A percentile compares a stretch with the other conserved stretches of the same genome.
Evolutionary conservation across 2,329 filamentous ascomycete genomes (phyloP).

Genomic region (Ophiognomonia clavigignenti-juglandacearum): DNA sequence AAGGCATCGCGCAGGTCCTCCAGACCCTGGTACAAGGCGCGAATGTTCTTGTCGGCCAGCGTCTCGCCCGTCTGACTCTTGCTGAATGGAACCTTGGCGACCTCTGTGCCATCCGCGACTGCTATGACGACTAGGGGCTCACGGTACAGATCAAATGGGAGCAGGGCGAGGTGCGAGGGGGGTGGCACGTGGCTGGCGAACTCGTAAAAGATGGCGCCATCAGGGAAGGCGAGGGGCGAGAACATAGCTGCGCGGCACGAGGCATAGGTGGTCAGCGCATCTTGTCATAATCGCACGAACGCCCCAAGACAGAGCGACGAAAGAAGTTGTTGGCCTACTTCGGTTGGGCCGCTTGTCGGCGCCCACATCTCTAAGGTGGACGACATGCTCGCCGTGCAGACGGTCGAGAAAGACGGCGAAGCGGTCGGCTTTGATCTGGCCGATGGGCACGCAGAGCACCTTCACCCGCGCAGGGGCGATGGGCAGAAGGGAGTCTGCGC

Average conservation of each 20-base stretch:
- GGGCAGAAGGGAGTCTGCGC: constrained; percentile 82
- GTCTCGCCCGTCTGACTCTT: constrained; percentile 52
- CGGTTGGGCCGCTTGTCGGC: constrained; percentile 79
- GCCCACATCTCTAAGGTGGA: constrained; percentile 81
- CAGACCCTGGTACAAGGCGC: constrained; percentile 61
- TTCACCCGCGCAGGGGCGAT: constrained; percentile 87
- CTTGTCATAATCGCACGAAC: not conserved
- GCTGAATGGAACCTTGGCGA: constrained; percentile 49
- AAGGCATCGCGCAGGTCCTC: constrained; percentile 68
- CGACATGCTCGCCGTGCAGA: constrained; percentile 72
- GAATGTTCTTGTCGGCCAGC: constrained; percentile 51
- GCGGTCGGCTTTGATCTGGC: constrained; percentile 74
- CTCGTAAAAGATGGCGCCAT: constrained; percentile 83
- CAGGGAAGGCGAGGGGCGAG: constrained; percentile 81
- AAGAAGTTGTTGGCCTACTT: constrained; percentile 55
- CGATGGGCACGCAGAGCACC: constrained; percentile 80
- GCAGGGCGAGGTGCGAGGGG: constrained; percentile 72
- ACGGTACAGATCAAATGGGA: constrained; percentile 86
- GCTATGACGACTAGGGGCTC: constrained; percentile 81
- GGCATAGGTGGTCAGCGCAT: constrained; percentile 15
- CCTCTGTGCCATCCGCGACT: constrained; percentile 74
- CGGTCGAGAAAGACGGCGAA: constrained; percentile 76
- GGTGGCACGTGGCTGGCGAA: constrained; percentile 75
- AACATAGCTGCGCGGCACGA: constrained; percentile 74
- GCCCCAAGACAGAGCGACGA: constrained; percentile 9